phyloP scores from a whole-genome alignment of 2,329 filamentous ascomycete species.

The Cladosporium halotolerans region DNA sequence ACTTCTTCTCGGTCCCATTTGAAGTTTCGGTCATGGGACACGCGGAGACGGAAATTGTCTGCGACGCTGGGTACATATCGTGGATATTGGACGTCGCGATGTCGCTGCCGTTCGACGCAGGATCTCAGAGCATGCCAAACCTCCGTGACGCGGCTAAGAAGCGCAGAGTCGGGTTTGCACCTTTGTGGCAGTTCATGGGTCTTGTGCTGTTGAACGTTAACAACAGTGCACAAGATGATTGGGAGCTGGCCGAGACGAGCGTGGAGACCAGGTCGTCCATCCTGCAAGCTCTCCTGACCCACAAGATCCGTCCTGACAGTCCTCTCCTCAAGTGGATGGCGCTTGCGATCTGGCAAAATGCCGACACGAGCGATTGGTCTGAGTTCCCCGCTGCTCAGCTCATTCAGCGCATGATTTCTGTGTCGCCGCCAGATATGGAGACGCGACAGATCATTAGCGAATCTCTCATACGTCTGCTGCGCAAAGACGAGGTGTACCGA shows the following conservation, averaged over 20 bases:
- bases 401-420: background rate
- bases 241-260: background rate
- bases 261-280: background rate
- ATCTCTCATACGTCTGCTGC: background rate
- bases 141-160: constrained; percentile 1
- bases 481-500: background rate
- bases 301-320: background rate
- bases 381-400: background rate
- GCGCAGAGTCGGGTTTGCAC: background rate
- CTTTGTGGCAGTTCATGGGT: constrained; percentile 2
- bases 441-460: background rate
- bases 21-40: constrained; percentile 13
- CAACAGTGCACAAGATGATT: background rate
- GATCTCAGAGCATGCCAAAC: background rate
- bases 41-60: constrained; percentile 12
- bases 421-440: background rate
- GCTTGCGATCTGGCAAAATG: background rate
- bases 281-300: background rate
- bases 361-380: background rate
- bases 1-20: constrained; percentile 16
- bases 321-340: background rate
- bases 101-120: background rate
- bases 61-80: constrained; percentile 10
- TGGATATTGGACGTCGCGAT: constrained; percentile 14
- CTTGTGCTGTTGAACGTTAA: background rate